Percentiles rank a stretch among this genome's conserved stretches.
These are phyloP conservation scores for Vanrija humicola DNA, from an alignment of 1,284 basidiomycete species.

Conservation along the genomic window DNA sequence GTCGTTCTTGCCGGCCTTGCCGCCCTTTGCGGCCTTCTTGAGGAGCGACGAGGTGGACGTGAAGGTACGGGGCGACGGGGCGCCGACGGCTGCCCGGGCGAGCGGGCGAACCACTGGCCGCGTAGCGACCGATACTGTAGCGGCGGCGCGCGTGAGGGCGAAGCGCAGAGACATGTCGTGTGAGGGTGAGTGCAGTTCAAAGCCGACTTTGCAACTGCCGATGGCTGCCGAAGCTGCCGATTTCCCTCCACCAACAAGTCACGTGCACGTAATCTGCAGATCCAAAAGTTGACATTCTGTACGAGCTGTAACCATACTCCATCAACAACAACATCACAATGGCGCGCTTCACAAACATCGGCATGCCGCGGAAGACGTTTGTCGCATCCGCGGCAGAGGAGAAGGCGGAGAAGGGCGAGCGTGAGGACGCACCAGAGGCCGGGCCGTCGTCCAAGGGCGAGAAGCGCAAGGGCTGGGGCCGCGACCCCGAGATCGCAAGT, in stretches of 20 bases:
- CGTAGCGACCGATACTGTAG: not conserved
- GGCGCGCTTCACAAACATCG: slow-evolving; percentile 49
- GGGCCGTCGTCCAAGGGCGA: slow-evolving; percentile 21
- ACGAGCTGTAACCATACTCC: not conserved
- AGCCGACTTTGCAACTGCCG: too few species aligned
- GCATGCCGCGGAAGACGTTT: slow-evolving; percentile 44
- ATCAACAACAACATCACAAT: slow-evolving; percentile 19
- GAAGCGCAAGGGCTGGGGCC: slow-evolving; percentile 34
- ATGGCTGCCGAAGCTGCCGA: too few species aligned
- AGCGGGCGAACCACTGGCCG: not conserved
- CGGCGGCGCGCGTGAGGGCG: not conserved
- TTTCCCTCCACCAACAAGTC: not conserved
- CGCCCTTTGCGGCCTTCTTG: slow-evolving; percentile 28
- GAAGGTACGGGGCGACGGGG: slow-evolving; percentile 15
- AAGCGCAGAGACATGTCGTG: not conserved
- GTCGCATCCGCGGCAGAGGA: slow-evolving; percentile 46
- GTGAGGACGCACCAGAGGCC: slow-evolving; percentile 8
- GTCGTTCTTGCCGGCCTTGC: slow-evolving; percentile 11
- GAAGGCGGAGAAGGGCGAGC: slow-evolving; percentile 8
- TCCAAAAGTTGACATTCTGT: not conserved
- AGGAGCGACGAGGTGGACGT: slow-evolving; percentile 15
- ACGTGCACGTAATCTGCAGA: not conserved
- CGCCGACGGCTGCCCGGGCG: not conserved
- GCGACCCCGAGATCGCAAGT: slow-evolving; percentile 43
- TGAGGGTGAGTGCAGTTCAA: not conserved